Percentiles rank a stretch among this genome's conserved stretches.
These are phyloP conservation scores for Millerago galiae DNA, from an alignment of 805 yeast species.

Conservation along the genomic window DNA sequence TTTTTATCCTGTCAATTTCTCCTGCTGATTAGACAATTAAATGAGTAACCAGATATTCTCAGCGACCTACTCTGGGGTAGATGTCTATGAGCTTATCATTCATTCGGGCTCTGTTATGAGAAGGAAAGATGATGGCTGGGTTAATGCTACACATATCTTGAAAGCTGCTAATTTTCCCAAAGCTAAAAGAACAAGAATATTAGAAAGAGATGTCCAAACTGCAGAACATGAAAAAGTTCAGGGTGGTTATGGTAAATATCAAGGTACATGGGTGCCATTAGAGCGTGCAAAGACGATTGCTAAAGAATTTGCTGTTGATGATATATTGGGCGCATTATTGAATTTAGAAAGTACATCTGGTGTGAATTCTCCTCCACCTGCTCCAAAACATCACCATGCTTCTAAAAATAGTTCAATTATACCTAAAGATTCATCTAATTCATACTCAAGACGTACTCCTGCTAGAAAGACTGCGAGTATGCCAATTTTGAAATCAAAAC, in stretches of 20 bases:
- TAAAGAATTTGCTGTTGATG: conserved; percentile 55
- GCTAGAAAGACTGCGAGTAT: conserved; percentile 22
- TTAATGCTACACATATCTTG: conserved; percentile 90
- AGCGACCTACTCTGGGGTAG: conserved; percentile 74
- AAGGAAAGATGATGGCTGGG: conserved; percentile 72
- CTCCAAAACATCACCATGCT: conserved; percentile 63
- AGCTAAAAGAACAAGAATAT: conserved; percentile 85
- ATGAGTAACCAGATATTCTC: conserved; percentile 44
- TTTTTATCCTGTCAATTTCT: neutral
- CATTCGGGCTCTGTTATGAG: conserved; percentile 74
- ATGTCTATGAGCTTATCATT: conserved; percentile 72
- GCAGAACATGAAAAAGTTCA: conserved; percentile 90
- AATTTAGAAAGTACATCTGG: conserved; percentile 51
- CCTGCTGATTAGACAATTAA: neutral
- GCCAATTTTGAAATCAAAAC: conserved; percentile 11
- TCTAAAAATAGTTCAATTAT: conserved; percentile 27
- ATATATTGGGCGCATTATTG: conserved; percentile 57
- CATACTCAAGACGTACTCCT: conserved; percentile 11
- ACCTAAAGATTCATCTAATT: conserved; percentile 8
- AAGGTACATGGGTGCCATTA: conserved; percentile 95
- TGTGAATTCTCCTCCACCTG: conserved; percentile 47
- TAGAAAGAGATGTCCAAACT: conserved; percentile 88
- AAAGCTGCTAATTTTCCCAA: conserved; percentile 93
- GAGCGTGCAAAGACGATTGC: conserved; percentile 68
- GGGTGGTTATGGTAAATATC: conserved; percentile 96